phyloP scores from a whole-genome alignment of 257 asterid genomes.

The Leonotis leonurus region DNA sequence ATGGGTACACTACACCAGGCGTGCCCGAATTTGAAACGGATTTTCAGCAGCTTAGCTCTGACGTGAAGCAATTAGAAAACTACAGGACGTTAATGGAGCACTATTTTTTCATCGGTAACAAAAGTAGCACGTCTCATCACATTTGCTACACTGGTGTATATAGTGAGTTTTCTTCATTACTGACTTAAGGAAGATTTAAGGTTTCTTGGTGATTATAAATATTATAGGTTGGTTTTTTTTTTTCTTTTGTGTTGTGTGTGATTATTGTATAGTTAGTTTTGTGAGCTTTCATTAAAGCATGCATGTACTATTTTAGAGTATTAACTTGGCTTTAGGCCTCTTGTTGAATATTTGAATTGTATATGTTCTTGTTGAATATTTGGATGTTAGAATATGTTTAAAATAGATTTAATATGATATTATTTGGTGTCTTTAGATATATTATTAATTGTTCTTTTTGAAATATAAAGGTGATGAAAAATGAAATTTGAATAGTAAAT shows the following conservation, averaged over 20 bases:
- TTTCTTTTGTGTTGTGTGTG: neutral
- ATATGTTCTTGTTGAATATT: no score
- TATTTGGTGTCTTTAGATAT: no score
- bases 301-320: neutral
- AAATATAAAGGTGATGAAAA: no score
- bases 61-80: constrained; percentile 18
- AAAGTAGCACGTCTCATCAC: neutral
- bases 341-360: no score
- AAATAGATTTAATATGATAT: no score
- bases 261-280: neutral
- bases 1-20: constrained; percentile 53
- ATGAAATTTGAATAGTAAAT: no score
- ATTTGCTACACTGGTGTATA: constrained; percentile 3
- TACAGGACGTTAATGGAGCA: neutral
- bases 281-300: neutral
- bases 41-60: constrained; percentile 64
- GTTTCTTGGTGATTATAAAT: neutral
- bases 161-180: constrained; percentile 3
- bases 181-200: neutral
- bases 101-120: neutral
- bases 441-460: no score
- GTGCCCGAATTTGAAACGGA: constrained; percentile 82
- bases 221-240: neutral
- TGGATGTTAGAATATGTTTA: no score
- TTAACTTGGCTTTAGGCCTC: no score